Base-by-base conservation (phyloP, 2,329 filamentous ascomycete species). In the Nothophoma quercina region DNA sequence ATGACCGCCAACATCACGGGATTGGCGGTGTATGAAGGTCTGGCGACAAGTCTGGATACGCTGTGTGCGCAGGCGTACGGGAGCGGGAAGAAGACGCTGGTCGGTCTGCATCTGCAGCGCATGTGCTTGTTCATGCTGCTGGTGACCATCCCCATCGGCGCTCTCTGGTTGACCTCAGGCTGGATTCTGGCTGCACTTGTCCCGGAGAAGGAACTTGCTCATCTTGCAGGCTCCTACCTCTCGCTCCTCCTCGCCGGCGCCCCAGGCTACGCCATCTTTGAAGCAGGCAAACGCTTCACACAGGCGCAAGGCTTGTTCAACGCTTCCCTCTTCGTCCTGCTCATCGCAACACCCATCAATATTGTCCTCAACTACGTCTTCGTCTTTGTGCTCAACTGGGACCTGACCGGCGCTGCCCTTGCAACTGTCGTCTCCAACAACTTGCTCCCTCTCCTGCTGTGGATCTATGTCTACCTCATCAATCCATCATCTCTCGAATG, bases 1-100 rank as follows among this genome's bases (percentile, higher is more conserved):
- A 83, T 81, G 36, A 83, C 81, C 0, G 79, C 82, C 58, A 83
- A 81, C 53, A 83, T 85, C 42, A 72, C 81, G 6, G 82, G 82
- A 0, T 75, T 80, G 16, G 78, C 82, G 1, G 69, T 81, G 18
- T 78, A 79, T 50, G 79, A 83, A 60, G 81, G 81, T 18, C 77
- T 83, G 64, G 79, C 80, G 32, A 82, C 79, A 0, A 78, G 77
- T 19, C 68, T 82, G 18, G 80, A 83, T 57, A 83, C 80, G 0
- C 67, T 83, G 3, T 82, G 80, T 55, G 77, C 80, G 21, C 80
- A 83, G 59, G 78, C 80, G 1, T 82, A 81, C 63, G 80, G 80
- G 15, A 78, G 79, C 10, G 80, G 80, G 0, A 77, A 78, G 41
- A 73, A 75, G 32, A 68, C 72, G 8, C 75, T 77, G 13, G 81